Conservation (phyloP, 208 protist genomes). For the Phytomonas serpens region DNA sequence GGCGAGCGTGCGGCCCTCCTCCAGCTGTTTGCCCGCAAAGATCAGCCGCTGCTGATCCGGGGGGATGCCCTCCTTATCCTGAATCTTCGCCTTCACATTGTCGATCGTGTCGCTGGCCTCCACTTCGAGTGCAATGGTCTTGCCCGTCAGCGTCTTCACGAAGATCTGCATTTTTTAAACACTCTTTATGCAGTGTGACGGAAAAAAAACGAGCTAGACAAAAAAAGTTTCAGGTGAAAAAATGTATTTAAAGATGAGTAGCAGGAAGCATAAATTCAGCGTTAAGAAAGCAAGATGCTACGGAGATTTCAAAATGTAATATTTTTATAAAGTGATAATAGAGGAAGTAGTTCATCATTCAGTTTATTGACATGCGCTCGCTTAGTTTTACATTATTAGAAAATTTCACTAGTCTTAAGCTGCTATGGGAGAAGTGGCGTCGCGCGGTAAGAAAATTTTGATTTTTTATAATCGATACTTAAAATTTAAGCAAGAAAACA, state of each 20-base stretch:
- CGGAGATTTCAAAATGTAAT: neutral
- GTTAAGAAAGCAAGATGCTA: neutral
- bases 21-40: slow-evolving; percentile 97
- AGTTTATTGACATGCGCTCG: neutral
- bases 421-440: neutral
- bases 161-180: slow-evolving; percentile 92
- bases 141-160: slow-evolving; percentile 96
- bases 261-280: neutral
- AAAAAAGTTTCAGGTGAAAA: slow-evolving; percentile 11
- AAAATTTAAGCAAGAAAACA: neutral
- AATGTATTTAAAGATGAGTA: neutral
- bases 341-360: neutral
- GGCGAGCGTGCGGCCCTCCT: slow-evolving; percentile 96
- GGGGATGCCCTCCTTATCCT: slow-evolving; percentile 98
- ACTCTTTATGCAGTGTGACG: neutral
- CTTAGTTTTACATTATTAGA: neutral
- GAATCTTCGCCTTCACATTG: slow-evolving; percentile 98
- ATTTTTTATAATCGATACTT: neutral
- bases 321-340: neutral
- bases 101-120: slow-evolving; percentile 95
- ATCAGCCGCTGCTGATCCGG: slow-evolving; percentile 93
- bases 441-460: neutral
- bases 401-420: neutral
- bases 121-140: slow-evolving; percentile 97
- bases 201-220: slow-evolving; percentile 7